phyloP scores from a whole-genome alignment of 2,329 filamentous ascomycete genomes.

The Chaetothyriales sp. region DNA sequence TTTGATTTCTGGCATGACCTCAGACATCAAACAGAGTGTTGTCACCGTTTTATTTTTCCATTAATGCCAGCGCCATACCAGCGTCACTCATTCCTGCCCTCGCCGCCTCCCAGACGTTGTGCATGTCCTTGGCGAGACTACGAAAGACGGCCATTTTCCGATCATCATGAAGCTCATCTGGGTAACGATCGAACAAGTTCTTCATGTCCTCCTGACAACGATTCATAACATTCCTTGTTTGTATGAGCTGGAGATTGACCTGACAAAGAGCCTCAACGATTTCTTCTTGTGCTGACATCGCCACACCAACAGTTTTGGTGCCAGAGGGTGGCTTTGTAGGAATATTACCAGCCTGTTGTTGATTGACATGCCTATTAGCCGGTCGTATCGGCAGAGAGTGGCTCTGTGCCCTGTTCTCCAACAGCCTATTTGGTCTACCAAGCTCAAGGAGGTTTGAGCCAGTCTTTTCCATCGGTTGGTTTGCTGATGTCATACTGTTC shows the following conservation, averaged over 20 bases:
- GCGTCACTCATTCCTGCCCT: conserved; percentile 8
- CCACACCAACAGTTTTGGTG: background rate
- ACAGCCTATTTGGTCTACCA: background rate
- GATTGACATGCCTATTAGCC: background rate
- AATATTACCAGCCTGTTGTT: too few relatives aligned
- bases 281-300: background rate
- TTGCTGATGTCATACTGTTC: background rate
- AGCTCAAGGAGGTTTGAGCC: background rate
- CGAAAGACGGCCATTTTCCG: conserved; percentile 7
- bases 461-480: background rate
- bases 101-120: conserved; percentile 7
- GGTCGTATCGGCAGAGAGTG: background rate
- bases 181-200: conserved; percentile 8
- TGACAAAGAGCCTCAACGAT: conserved; percentile 5
- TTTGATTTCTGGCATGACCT: too few relatives aligned
- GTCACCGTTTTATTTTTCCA: background rate
- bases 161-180: conserved; percentile 6
- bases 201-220: conserved; percentile 11
- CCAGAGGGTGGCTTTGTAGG: too few relatives aligned
- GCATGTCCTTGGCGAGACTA: conserved; percentile 9
- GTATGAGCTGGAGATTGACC: conserved; percentile 9
- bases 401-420: background rate
- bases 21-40: background rate
- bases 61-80: conserved; percentile 4
- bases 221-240: conserved; percentile 5